phyloP scores from a whole-genome alignment of 2,329 filamentous ascomycete genomes.

The Mycosphaerella sp. region DNA sequence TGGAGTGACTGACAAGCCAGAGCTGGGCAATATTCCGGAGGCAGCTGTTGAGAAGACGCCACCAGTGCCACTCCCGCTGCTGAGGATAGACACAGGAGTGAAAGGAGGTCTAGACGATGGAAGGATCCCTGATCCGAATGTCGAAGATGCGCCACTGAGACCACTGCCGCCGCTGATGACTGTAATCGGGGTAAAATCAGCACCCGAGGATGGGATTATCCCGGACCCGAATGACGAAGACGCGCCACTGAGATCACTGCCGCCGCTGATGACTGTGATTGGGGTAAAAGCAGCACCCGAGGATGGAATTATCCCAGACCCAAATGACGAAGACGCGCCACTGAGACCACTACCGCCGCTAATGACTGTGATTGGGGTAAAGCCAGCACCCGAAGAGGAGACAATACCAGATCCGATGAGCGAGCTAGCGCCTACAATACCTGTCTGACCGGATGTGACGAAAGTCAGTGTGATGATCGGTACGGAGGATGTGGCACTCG shows the following conservation, averaged over 20 bases:
- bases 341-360: constrained; percentile 1
- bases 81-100: constrained; percentile 12
- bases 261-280: no score
- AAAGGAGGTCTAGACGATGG: constrained; percentile 1
- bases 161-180: no score
- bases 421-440: constrained; percentile 8
- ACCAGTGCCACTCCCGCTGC: constrained; percentile 7
- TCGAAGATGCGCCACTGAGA: no score
- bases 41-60: constrained; percentile 13
- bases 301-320: no score
- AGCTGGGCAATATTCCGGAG: constrained; percentile 10
- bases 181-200: no score
- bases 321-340: constrained; percentile 1
- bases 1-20: constrained; percentile 7
- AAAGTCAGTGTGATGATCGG: constrained; percentile 11
- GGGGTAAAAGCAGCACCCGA: no score
- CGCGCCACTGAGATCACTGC: no score
- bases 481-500: constrained; percentile 3
- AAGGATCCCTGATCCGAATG: no score
- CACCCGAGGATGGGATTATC: no score
- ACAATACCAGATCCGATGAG: constrained; percentile 9
- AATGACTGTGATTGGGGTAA: constrained; percentile 1
- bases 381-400: not conserved
- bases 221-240: no score
- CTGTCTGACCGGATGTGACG: constrained; percentile 8